A percentile compares a stretch with the other conserved stretches of the same genome.
Evolutionary conservation across 2,329 filamentous ascomycete species (phyloP).

Genomic region (Aspergillus aculeatus): DNA sequence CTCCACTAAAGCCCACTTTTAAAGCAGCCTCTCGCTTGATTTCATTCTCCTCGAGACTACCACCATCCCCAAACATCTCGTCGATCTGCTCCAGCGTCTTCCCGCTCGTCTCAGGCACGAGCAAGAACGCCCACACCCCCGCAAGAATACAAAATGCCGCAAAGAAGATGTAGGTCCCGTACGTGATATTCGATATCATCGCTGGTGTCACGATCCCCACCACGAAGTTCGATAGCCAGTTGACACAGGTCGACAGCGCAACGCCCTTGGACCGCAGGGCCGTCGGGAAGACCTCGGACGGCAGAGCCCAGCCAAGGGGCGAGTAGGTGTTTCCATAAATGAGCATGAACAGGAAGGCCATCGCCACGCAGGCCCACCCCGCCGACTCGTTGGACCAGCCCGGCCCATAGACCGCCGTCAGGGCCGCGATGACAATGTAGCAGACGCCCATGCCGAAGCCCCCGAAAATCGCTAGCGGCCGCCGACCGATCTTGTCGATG

Average conservation of each 20-base stretch:
- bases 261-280: constrained; percentile 38
- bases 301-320: constrained; percentile 39
- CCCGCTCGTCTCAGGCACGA: constrained; percentile 57
- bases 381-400: neutral
- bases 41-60: no score
- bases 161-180: constrained; percentile 56
- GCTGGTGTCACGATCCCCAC: constrained; percentile 61
- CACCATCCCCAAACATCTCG: constrained; percentile 26
- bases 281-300: constrained; percentile 37
- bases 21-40: no score
- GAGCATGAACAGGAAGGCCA: constrained; percentile 58
- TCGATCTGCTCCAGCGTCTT: constrained; percentile 55
- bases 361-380: constrained; percentile 34
- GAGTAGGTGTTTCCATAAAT: constrained; percentile 56
- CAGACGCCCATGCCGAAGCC: constrained; percentile 34
- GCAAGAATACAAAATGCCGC: constrained; percentile 50
- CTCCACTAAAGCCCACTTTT: no score
- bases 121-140: constrained; percentile 49
- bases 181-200: constrained; percentile 55
- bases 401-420: neutral
- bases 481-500: constrained; percentile 21
- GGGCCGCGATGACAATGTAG: neutral
- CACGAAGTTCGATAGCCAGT: constrained; percentile 43
- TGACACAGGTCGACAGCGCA: constrained; percentile 32
- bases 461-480: constrained; percentile 65